Evolutionary conservation across 2,329 filamentous ascomycete genomes (phyloP), one percentile per base, ranked within the genome.

Genomic region (Dactylellina haptotyla): DNA sequence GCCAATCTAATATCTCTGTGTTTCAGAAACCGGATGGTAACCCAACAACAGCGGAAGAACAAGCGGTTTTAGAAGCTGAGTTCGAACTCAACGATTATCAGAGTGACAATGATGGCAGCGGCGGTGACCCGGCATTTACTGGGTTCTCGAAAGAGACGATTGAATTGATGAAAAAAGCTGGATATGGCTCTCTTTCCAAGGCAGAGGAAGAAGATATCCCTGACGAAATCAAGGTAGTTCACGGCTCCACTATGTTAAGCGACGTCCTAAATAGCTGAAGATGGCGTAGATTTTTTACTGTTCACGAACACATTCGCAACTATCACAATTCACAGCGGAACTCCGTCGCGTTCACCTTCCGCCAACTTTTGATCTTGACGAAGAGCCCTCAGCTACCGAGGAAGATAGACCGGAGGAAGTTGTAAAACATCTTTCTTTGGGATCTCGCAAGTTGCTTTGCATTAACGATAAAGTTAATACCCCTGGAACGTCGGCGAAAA

Each of bases 231-330:
- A 96, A 94, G 83, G 86, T 87, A 77, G 77, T 79, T 16, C 4
- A 5, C 25, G 3, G 10, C 1, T n/a, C 46, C n/a, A n/a, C n/a
- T 46, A 2, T 26, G 14, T n/a, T 18, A 23, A 1, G 2, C 12
- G 20, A 12, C 79, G 79, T 18, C 2, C 10, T 18, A 25, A 12
- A 28, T 63, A 28, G 50, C 18, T 9, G 9, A 25, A 6, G 1
- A 1, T 18, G 3, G 26, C 28, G 54, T 80, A 88, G 84, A 91
- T 97, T 57, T 96, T 91, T 80, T 97, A 94, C 81, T 95, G 93
- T 64, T 97, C 93, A 5, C 87, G 93, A 79, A 97, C 93, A 0
- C 93, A 97, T 80, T 97, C 93, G 1, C 93, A 97, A 79, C 82
- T 97, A 12, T 90, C 90, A 0, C 93, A 97, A 79, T 96, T 97